Evolutionary conservation across 2,329 filamentous ascomycete species (phyloP).

Genomic region (Penicillium hesseltinei): DNA sequence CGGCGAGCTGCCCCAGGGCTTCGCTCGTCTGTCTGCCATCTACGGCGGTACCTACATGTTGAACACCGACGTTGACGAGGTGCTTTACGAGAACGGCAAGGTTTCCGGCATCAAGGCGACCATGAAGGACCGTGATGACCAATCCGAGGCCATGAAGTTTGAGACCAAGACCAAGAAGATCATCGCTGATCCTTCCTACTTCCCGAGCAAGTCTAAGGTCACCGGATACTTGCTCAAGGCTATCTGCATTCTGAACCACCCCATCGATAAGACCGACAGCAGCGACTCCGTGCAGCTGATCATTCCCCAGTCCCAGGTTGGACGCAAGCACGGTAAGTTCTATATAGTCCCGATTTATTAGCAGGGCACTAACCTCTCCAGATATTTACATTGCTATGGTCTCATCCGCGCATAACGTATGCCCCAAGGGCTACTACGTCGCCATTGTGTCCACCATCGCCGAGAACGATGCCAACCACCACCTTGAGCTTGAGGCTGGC

Average conservation of each 20-base stretch:
- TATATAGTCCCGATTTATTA: background rate
- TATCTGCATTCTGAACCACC: slow-evolving; percentile 96
- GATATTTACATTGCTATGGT: slow-evolving; percentile 97
- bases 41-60: slow-evolving; percentile 99
- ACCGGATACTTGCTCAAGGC: slow-evolving; percentile 90
- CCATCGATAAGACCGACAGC: slow-evolving; percentile 83
- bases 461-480: slow-evolving; percentile 87
- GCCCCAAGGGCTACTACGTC: slow-evolving; percentile 98
- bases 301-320: slow-evolving; percentile 95
- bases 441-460: slow-evolving; percentile 98
- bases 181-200: slow-evolving; percentile 94
- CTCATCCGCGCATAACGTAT: slow-evolving; percentile 94
- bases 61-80: slow-evolving; percentile 89
- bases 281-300: slow-evolving; percentile 91
- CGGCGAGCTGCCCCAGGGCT: slow-evolving; percentile 94
- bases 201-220: slow-evolving; percentile 82
- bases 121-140: slow-evolving; percentile 82
- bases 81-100: slow-evolving; percentile 78
- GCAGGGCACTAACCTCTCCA: slow-evolving; percentile 38
- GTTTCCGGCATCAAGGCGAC: slow-evolving; percentile 96
- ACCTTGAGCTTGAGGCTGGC: slow-evolving; percentile 88
- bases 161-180: slow-evolving; percentile 96
- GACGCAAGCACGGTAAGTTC: slow-evolving; percentile 85
- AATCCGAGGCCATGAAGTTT: slow-evolving; percentile 77
- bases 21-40: slow-evolving; percentile 94